Conservation (phyloP, 1,284 basidiomycete species). For the Sporisorium scitamineum region DNA sequence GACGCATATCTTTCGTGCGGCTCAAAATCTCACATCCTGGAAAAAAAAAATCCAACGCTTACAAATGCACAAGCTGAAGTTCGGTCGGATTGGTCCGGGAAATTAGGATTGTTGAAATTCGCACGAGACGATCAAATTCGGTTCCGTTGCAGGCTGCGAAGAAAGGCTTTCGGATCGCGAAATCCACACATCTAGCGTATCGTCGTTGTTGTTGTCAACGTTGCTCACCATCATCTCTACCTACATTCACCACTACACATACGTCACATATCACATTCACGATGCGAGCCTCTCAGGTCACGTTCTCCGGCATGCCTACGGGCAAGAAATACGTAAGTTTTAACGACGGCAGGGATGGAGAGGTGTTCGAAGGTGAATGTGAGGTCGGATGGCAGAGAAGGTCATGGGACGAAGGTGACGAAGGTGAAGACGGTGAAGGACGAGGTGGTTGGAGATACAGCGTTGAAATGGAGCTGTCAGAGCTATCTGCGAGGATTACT, state of each 20-base stretch:
- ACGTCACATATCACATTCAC: slow-evolving; percentile 6
- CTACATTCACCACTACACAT: slow-evolving; percentile 3
- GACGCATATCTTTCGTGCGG: not conserved
- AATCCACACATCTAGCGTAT: too few relatives aligned
- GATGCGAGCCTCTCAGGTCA: slow-evolving; percentile 54
- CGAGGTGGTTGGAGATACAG: too few relatives aligned
- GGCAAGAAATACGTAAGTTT: slow-evolving; percentile 63
- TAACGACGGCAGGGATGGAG: not conserved
- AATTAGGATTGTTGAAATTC: not conserved
- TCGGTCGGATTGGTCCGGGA: slow-evolving; percentile 12
- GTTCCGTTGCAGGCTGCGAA: slow-evolving; percentile 14
- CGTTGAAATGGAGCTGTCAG: not conserved
- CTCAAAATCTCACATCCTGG: not conserved
- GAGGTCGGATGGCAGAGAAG: not conserved
- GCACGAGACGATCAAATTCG: slow-evolving; percentile 1
- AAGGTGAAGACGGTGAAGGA: not conserved
- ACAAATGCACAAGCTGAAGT: not conserved
- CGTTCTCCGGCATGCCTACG: slow-evolving; percentile 62
- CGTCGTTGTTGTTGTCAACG: not conserved
- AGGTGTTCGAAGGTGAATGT: too few relatives aligned
- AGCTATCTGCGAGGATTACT: not conserved
- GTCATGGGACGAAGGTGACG: not conserved
- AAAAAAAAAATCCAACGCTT: not conserved
- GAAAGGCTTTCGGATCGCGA: slow-evolving; percentile 12
- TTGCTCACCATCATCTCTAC: slow-evolving; percentile 8